A percentile compares a stretch with the other conserved stretches of the same genome.
phyloP scores from a whole-genome alignment of 495 filamentous ascomycete species.

The Chaetomium tenue region DNA sequence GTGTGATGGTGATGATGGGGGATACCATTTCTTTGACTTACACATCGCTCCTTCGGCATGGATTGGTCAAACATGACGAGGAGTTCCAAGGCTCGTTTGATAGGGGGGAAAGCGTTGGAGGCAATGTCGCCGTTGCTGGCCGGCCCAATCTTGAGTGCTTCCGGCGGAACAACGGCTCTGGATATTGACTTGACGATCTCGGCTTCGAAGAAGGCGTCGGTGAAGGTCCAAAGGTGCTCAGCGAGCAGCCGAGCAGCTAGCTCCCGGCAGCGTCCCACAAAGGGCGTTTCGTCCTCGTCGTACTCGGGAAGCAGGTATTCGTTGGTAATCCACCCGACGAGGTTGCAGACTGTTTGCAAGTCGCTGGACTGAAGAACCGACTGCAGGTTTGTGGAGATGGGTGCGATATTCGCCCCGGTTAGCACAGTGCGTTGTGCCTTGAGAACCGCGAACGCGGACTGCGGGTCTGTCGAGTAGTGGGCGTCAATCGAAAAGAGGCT shows the following conservation, averaged over 20 bases:
- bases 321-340: constrained; percentile 79
- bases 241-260: constrained; percentile 57
- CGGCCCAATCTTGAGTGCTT: constrained; percentile 46
- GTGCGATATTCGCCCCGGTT: constrained; percentile 46
- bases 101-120: constrained; percentile 55
- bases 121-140: constrained; percentile 53
- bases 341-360: constrained; percentile 62
- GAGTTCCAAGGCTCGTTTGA: constrained; percentile 77
- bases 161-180: constrained; percentile 41
- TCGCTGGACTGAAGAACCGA: constrained; percentile 44
- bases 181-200: constrained; percentile 53
- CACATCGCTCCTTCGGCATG: constrained; percentile 67
- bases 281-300: constrained; percentile 68
- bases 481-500: constrained; percentile 52
- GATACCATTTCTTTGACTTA: constrained; percentile 42
- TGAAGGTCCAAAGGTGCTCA: constrained; percentile 53
- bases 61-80: constrained; percentile 75
- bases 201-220: constrained; percentile 51
- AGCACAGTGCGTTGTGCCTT: constrained; percentile 43
- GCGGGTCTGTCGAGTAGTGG: constrained; percentile 42
- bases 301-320: constrained; percentile 71
- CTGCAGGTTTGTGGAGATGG: constrained; percentile 47
- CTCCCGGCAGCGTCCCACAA: constrained; percentile 68
- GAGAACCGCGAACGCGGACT: constrained; percentile 45
- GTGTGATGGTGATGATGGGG: neutral